phyloP scores from a whole-genome alignment of 1,284 basidiomycete genomes.

The Dichomitus squalens region DNA sequence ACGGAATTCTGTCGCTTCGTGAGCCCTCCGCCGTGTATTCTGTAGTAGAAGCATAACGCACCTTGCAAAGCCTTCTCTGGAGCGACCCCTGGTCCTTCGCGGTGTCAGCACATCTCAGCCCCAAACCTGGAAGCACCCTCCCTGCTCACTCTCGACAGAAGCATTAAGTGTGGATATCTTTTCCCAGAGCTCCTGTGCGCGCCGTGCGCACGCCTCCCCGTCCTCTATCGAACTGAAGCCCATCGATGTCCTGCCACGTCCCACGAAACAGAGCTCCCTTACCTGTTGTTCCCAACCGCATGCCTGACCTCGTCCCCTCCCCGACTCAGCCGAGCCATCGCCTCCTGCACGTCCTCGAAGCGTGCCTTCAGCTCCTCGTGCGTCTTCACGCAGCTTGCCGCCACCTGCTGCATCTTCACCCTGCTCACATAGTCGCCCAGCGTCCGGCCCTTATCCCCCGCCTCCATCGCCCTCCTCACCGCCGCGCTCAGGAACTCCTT shows the following conservation, averaged over 20 bases:
- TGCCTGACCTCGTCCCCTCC: constrained; percentile 63
- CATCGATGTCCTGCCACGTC: constrained; percentile 7
- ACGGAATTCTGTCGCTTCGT: constrained; percentile 52
- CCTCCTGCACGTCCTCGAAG: constrained; percentile 55
- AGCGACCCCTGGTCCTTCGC: constrained; percentile 49
- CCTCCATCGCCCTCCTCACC: constrained; percentile 66
- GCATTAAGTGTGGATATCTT: constrained; percentile 56
- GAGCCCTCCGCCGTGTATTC: not conserved
- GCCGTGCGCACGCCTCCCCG: constrained; percentile 52
- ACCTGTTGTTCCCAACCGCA: constrained; percentile 53
- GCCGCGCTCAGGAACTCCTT: constrained; percentile 71
- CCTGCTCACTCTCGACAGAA: constrained; percentile 52
- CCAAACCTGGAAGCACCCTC: not conserved
- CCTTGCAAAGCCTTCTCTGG: constrained; percentile 59
- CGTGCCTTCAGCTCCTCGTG: constrained; percentile 63
- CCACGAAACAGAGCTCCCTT: constrained; percentile 21
- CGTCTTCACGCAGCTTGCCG: constrained; percentile 69
- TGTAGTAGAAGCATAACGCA: constrained; percentile 26
- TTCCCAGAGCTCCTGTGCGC: constrained; percentile 60
- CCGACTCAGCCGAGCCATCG: constrained; percentile 54
- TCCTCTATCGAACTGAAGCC: constrained; percentile 56
- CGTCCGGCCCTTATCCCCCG: constrained; percentile 66
- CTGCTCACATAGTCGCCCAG: constrained; percentile 79
- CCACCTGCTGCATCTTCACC: constrained; percentile 78
- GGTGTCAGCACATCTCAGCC: not conserved